These are phyloP conservation scores for Iris macrosiphon DNA, from an alignment of 106 monocot species.

Conservation along the genomic window DNA sequence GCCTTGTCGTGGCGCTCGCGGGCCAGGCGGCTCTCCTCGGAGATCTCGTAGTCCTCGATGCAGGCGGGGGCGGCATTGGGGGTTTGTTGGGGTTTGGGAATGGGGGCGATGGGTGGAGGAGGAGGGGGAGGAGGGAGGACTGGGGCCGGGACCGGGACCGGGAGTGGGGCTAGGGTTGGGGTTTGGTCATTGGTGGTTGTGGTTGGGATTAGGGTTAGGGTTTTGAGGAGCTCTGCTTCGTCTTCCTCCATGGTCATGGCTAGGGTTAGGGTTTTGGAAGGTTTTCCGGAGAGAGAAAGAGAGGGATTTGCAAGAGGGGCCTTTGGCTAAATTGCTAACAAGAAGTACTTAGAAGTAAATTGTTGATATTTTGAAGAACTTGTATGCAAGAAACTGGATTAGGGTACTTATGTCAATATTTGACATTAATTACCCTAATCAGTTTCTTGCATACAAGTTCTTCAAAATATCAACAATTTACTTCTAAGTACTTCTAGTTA, in stretches of 20 bases:
- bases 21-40: conserved; percentile 70
- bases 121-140: conserved; percentile 39
- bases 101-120: conserved; percentile 12
- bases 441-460: too few relatives aligned
- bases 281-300: background rate
- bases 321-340: too few relatives aligned
- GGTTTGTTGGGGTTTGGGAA: background rate
- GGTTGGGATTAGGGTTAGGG: conserved; percentile 11
- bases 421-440: too few relatives aligned
- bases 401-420: too few relatives aligned
- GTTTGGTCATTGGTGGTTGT: background rate
- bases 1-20: conserved; percentile 87
- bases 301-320: too few relatives aligned
- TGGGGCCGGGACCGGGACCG: conserved; percentile 29
- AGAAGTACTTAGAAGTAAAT: too few relatives aligned
- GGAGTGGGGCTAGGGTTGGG: conserved; percentile 22
- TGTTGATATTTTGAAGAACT: too few relatives aligned
- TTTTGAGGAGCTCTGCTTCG: conserved; percentile 13
- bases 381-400: too few relatives aligned
- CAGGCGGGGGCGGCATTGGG: conserved; percentile 7
- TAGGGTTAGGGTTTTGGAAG: conserved; percentile 11
- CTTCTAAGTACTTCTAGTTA: too few relatives aligned
- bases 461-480: too few relatives aligned
- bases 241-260: conserved; percentile 31
- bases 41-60: conserved; percentile 65